These are phyloP conservation scores for Leccinum fuscescens DNA, from an alignment of 1,284 basidiomycete genomes.

Conservation along the genomic window DNA sequence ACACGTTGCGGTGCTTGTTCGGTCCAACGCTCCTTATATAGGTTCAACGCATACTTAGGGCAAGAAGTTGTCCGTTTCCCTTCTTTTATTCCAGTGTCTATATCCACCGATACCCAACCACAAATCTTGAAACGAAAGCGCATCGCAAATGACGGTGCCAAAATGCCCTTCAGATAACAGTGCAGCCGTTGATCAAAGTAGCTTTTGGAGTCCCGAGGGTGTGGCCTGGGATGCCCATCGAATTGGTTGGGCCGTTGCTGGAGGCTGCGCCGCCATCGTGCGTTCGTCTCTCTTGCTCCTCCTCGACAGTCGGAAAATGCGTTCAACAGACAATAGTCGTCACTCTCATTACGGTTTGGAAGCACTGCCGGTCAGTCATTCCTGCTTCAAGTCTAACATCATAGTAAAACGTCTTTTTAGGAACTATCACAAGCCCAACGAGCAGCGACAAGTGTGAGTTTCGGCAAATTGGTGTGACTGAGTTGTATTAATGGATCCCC, in stretches of 20 bases:
- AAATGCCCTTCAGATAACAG: slow-evolving; percentile 56
- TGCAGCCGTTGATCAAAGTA: slow-evolving; percentile 50
- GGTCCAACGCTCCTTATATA: neutral
- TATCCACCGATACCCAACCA: neutral
- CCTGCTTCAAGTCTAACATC: neutral
- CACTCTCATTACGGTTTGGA: slow-evolving; percentile 50
- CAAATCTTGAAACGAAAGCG: neutral
- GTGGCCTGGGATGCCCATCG: slow-evolving; percentile 61
- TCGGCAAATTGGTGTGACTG: neutral
- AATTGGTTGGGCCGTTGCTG: slow-evolving; percentile 75
- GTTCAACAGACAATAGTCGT: slow-evolving; percentile 56
- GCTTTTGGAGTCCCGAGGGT: slow-evolving; percentile 55
- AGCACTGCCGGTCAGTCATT: slow-evolving; percentile 58
- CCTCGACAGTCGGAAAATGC: slow-evolving; percentile 2
- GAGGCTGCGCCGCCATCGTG: slow-evolving; percentile 59
- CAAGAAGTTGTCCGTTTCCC: neutral
- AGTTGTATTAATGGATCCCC: neutral
- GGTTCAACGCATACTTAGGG: neutral
- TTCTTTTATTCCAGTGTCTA: neutral
- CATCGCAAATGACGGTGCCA: slow-evolving; percentile 20
- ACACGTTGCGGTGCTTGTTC: neutral
- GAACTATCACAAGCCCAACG: slow-evolving; percentile 62
- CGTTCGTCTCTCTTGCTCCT: slow-evolving; percentile 29
- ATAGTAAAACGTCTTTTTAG: slow-evolving; percentile 33
- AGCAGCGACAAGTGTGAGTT: slow-evolving; percentile 77